A percentile compares a stretch with the other conserved stretches of the same genome.
These are phyloP conservation scores for Ganoderma resinaceum DNA, from an alignment of 1,284 basidiomycete species.

Conservation along the genomic window DNA sequence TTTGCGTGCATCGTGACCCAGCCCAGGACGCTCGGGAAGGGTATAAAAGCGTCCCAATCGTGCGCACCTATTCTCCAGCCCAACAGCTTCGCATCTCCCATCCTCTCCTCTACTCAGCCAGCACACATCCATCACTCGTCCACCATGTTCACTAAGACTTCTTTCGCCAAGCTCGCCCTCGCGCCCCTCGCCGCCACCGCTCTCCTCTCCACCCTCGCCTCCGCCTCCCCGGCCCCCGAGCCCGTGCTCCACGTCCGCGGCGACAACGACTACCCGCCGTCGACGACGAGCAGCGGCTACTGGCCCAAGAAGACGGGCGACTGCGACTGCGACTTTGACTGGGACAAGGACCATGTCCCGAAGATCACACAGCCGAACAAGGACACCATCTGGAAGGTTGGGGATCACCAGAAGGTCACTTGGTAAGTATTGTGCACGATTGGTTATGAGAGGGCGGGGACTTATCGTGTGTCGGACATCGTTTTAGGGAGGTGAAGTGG, in stretches of 20 bases:
- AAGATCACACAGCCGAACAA: slow-evolving; percentile 1
- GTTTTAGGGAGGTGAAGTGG: not conserved
- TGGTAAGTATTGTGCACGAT: not conserved
- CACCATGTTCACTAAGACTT: not conserved
- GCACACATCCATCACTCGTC: too few species aligned
- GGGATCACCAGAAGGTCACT: not conserved
- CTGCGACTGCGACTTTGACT: not conserved
- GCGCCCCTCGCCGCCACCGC: not conserved
- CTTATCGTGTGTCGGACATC: not conserved
- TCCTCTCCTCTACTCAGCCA: too few species aligned
- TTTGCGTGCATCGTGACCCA: too few species aligned
- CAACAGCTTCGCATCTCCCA: too few species aligned
- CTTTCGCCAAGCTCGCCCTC: not conserved
- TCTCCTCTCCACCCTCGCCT: not conserved
- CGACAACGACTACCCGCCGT: not conserved
- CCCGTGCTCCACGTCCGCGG: not conserved
- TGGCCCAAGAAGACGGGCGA: not conserved
- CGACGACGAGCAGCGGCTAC: not conserved
- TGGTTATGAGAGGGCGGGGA: not conserved
- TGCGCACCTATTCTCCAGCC: too few species aligned
- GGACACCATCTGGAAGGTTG: not conserved
- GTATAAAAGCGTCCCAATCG: too few species aligned
- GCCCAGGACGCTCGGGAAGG: too few species aligned
- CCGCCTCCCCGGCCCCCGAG: not conserved
- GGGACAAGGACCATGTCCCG: not conserved